phyloP scores from a whole-genome alignment of 768 basidiomycete genomes.

The Hemileccinum impolitum region DNA sequence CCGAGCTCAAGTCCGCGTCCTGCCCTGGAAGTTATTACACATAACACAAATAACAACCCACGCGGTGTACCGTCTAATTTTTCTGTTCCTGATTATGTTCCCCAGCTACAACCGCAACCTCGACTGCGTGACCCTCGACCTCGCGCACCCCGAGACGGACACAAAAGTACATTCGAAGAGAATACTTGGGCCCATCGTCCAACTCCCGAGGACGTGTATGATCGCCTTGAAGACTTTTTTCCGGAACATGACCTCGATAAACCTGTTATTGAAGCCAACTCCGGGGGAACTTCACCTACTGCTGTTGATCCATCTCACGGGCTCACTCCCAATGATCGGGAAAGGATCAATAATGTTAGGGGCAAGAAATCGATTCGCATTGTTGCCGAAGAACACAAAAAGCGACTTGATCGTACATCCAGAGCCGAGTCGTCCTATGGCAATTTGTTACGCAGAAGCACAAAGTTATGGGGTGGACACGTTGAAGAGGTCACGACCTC shows the following conservation, averaged over 20 bases:
- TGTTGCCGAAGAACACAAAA: constrained; percentile 87
- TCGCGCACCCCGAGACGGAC: constrained; percentile 30
- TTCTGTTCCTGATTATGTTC: constrained; percentile 16
- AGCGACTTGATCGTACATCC: constrained; percentile 66
- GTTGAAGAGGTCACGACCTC: constrained; percentile 89
- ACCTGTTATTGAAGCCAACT: constrained; percentile 85
- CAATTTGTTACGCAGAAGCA: constrained; percentile 71
- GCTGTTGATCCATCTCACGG: constrained; percentile 49
- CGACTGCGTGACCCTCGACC: constrained; percentile 17
- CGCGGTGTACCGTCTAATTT: constrained; percentile 19
- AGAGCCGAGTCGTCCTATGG: constrained; percentile 51
- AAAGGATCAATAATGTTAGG: constrained; percentile 44
- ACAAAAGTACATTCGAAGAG: constrained; percentile 56
- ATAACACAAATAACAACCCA: constrained; percentile 12
- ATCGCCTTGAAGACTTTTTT: constrained; percentile 92
- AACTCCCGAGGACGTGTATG: constrained; percentile 87
- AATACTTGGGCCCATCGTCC: constrained; percentile 89
- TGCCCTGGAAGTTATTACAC: constrained; percentile 30
- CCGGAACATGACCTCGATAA: constrained; percentile 95
- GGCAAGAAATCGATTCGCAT: constrained; percentile 91
- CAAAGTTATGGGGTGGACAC: constrained; percentile 93
- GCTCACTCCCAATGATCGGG: constrained; percentile 31
- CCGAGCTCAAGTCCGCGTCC: constrained; percentile 24
- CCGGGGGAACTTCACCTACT: constrained; percentile 77
- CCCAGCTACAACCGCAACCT: constrained; percentile 12